Evolutionary conservation across 177 flowering plant species (phyloP), one percentile per base, ranked within the genome.

Genomic region (Telopea speciosissima): DNA sequence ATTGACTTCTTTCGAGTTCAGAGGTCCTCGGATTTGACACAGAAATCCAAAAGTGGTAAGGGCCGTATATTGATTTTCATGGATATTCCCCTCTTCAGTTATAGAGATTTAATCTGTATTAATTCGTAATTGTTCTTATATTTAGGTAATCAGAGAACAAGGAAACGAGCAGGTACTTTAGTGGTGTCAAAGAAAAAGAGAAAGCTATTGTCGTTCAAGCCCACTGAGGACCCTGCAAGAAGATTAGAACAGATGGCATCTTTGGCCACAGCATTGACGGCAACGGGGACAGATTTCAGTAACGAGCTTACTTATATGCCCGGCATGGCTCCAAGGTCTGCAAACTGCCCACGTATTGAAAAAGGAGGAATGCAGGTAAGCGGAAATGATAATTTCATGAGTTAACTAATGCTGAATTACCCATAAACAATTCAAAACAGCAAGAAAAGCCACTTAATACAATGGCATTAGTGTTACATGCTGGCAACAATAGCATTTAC

Each of bases 291-390:
- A 0, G 72, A 85, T 70, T 95, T 88, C 82, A 88, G 89, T 67
- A 84, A 95, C 73, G 86, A 88, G 73, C 97, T 95, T 9, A 87
- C 92, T 17, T 95, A 90, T 71, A 62, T 78, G 75, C 83, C 84
- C 6, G 87, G 92, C 66, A 91, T 91, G 97, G 97, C 99, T 68
- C 90, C 88, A 2, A 79, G 84, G 64, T 88, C 94, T 0, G 94
- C 93, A 0, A 95, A 95, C 65, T 58, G 73, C 62, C 79, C 99
- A 36, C 66, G 69, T 42, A 81, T 88, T 31, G 98, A 95, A 81
- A 78, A 76, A n/a, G 94, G 82, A 63, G 96, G 96, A 68, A 91
- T 95, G 97, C 97, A 91, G 97, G 97, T 89, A 81, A 60, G 62
- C 25, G 24, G 26, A 12, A 23, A 62, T 24, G 24, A 3, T 3